Evolutionary conservation across 2,329 filamentous ascomycete species (phyloP), one percentile per base, ranked within the genome.

Genomic region (Clathrospora elynae): DNA sequence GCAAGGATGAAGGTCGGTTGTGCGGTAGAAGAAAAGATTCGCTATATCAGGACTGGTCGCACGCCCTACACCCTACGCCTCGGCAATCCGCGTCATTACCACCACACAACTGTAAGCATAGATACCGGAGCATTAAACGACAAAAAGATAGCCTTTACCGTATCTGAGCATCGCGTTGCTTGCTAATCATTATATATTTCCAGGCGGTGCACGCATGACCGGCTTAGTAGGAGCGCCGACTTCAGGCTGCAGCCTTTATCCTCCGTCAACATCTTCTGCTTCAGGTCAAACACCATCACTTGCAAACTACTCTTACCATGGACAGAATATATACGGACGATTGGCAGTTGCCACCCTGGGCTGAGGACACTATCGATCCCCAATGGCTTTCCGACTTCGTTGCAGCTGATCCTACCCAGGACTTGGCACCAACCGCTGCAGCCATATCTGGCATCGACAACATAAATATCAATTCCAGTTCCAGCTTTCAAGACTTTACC

Each of bases 291-390:
- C 33, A 22, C 13, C 31, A 10, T 41, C 25, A 26, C 9, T 22
- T 19, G 24, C 18, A 5, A n/a, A 18, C 14, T 3, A 17, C 32
- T 10, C 10, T 11, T n/a, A 9, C 18, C 25, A 51, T 51, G 48
- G 35, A 35, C n/a, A 32, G 44, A 11, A 35, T 35, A 12, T 29
- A 13, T 23, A 14, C 35, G n/a, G 12, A 39, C 12, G 8, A 28
- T 8, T 51, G 45, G 45, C 25, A 45, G 1, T 5, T 22, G 4
- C 20, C 32, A 11, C 16, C 22, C 6, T 46, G 45, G 49, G 23
- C 26, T 12, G 37, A 41, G 23, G 31, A 46, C 3, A 25, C 37
- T 7, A 18, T 42, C 3, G 49, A 45, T 12, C 22, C 45, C 17
- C 29, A 24, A 1, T 51, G 36, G 36, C 35, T 42, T 6, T 17